Base-by-base conservation (phyloP, 2,329 filamentous ascomycete species). In the Xylaria sp. region DNA sequence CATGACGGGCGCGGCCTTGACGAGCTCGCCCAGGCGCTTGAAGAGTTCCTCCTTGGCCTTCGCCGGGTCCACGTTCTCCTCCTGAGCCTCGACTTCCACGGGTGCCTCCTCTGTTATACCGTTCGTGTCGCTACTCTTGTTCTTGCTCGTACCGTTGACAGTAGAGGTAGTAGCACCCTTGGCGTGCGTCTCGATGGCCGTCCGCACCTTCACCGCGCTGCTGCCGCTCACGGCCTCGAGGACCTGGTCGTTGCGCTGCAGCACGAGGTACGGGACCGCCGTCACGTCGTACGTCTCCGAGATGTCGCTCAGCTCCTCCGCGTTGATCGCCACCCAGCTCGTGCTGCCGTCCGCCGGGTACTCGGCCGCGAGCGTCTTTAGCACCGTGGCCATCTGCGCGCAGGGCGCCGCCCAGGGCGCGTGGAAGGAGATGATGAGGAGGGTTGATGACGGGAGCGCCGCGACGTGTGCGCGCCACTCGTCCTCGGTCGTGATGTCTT, bases 1-100 rank as follows among this genome's bases (percentile, higher is more conserved):
- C 96, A 99, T 99, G 39, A 99, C 94, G 0, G 94, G 94, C 39
- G 96, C 95, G 5, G 96, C 96, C 84, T 95, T 97, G 74, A 98
- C 95, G 43, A 99, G 86, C 75, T 97, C 92, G 23, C 83, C 87
- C 46, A 99, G 85, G 39, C 95, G 88, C 80, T 92, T 90, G 81
- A 94, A 90, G 63, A 99, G 84, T 73, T 97, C 94, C 80, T 98
- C 93, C 83, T 95, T 95, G 59, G 87, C 86, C 80, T 90, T 86
- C 65, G 83, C 86, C 8, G 83, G 85, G 68, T 89, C 86, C 13
- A 65, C 51, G 46, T 77, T 73, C 12, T 76, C 78, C 64, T 82
- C 78, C 63, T 82, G 80, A 15, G 76, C 71, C 20, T 75, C 77
- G 9, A 78, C 62, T 5, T 48, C 60, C 6, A 46, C 73, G 69